Conservation (phyloP, 75 land plant species). For the Ceratopteris richardii region DNA sequence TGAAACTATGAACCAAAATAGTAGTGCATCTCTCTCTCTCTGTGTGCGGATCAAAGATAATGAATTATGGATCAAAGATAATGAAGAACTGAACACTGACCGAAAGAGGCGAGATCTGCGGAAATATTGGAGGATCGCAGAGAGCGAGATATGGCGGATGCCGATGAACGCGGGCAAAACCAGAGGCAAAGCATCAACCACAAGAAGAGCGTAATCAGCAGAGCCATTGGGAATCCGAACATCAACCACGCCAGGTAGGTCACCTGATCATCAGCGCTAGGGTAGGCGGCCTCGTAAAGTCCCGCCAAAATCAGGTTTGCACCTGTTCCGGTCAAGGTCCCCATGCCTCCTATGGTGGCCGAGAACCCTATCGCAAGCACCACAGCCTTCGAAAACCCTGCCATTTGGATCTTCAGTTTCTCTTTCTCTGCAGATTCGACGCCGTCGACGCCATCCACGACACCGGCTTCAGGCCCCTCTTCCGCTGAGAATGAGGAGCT, state of each 20-base stretch:
- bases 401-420: constrained; percentile 3
- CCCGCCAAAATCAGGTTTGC: constrained; percentile 74
- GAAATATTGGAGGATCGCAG: constrained; percentile 41
- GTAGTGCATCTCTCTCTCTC: background rate
- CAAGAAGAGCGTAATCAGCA: constrained; percentile 35
- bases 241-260: constrained; percentile 68
- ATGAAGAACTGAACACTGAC: too few species aligned
- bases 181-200: constrained; percentile 55
- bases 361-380: constrained; percentile 70
- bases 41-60: too few species aligned
- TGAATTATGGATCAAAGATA: too few species aligned
- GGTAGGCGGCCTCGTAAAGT: constrained; percentile 62
- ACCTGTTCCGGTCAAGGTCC: constrained; percentile 79
- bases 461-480: constrained; percentile 3
- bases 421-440: constrained; percentile 23
- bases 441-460: constrained; percentile 30
- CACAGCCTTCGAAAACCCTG: constrained; percentile 49
- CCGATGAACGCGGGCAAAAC: constrained; percentile 38
- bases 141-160: constrained; percentile 29
- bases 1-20: background rate
- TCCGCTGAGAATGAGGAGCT: too few species aligned
- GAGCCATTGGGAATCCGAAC: constrained; percentile 69
- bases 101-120: constrained; percentile 59
- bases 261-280: constrained; percentile 36
- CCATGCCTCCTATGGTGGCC: constrained; percentile 69